Evolutionary conservation across 2,329 filamentous ascomycete genomes (phyloP).

Genomic region (Monosporascus cannonballus): DNA sequence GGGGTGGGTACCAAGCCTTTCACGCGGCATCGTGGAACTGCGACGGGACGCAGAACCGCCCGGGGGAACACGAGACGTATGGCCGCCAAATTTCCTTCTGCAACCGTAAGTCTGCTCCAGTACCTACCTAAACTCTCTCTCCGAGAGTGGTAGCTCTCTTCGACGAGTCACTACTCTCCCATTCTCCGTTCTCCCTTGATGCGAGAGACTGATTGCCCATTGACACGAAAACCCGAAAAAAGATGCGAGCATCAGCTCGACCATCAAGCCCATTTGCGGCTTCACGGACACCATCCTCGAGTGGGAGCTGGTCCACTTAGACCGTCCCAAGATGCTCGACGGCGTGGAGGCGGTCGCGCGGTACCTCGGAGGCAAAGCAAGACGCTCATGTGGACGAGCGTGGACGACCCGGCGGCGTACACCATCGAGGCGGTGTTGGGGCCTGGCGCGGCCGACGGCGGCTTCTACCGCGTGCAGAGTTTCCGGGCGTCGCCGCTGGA

Average conservation of each 20-base stretch:
- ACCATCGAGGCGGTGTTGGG: constrained; percentile 4
- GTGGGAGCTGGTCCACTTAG: not conserved
- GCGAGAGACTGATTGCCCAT: no score
- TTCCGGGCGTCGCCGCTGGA: not conserved
- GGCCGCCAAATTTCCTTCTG: constrained; percentile 24
- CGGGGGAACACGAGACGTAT: constrained; percentile 22
- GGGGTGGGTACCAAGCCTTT: constrained; percentile 11
- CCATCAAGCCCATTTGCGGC: constrained; percentile 21
- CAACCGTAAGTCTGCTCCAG: not conserved
- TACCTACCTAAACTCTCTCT: not conserved
- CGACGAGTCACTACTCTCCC: no score
- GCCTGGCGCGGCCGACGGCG: constrained; percentile 2
- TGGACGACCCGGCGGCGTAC: constrained; percentile 5
- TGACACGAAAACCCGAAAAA: no score
- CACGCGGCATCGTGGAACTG: constrained; percentile 25
- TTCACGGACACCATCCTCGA: constrained; percentile 16
- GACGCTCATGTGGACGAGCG: not conserved
- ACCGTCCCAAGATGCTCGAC: not conserved
- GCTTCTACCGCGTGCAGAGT: not conserved
- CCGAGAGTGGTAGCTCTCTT: no score
- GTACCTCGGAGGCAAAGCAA: not conserved
- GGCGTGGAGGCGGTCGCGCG: not conserved
- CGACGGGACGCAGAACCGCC: constrained; percentile 17
- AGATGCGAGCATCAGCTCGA: constrained; percentile 15
- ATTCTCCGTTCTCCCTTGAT: no score